Evolutionary conservation across 192 early-diverging fungal genomes (phyloP), one percentile per base, ranked within the genome.

Genomic region (Linderina pennispora): DNA sequence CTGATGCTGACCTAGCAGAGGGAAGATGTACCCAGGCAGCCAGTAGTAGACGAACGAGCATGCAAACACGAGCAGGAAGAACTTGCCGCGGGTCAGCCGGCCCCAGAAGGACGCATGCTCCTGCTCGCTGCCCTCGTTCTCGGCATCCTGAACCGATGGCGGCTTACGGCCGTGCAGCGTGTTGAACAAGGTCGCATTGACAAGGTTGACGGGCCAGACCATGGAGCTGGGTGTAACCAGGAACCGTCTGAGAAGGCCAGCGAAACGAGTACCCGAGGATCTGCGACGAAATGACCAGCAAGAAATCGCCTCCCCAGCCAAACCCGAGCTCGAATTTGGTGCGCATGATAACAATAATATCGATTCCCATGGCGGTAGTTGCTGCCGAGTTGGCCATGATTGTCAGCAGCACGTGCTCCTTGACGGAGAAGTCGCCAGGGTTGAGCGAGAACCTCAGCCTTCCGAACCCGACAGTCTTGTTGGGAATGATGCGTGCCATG

Each of bases 331-430:
- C 67, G 40, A 77, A 82, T 16, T 65, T 80, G 2, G 79, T 34
- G 22, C 61, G 22, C 38, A 78, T 73, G 14, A 78, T 72, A 8
- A 76, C 74, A 35, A 82, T 70, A 32, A 80, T 78, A 54, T 82
- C 80, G 45, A 78, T 76, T 3, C 77, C 80, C 50, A 80, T 77
- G 40, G 77, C 65, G 26, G 76, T 75, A 11, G 72, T 77, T 2
- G 75, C 82, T 7, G 70, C 77, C 8, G 75, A 62, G 36, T 75
- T 77, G 48, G 77, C 82, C 65, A 85, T 78, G 43, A 88, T 65
- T 17, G 74, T 74, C 31, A 87, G 82, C 26, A 91, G 64, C 3
- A 80, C 85, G 57, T 88, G 84, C 37, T 87, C 88, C 54, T 91
- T 91, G 44, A 86, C 74, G 36, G 65, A 73, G 68, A 88, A 90